Conservation (phyloP, 2,329 filamentous ascomycete species). For the Alternaria incomplexa region DNA sequence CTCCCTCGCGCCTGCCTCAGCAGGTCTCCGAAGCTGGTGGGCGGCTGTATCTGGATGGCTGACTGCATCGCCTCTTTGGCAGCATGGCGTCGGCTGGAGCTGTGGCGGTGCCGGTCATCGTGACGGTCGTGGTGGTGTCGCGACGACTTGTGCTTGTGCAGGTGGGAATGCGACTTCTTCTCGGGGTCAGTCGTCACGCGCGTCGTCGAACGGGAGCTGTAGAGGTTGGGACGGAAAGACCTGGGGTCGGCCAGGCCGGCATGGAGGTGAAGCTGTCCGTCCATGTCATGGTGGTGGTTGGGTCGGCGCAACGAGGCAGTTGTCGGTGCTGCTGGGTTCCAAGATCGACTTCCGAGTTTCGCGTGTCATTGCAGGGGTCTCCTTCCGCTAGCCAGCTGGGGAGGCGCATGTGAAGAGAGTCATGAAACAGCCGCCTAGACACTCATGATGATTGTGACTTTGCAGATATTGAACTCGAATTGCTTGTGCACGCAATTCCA, state of each 20-base stretch:
- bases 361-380: slow-evolving; percentile 17
- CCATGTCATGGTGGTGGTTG: slow-evolving; percentile 32
- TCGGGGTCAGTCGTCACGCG: slow-evolving; percentile 37
- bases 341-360: slow-evolving; percentile 7
- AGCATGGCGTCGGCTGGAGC: slow-evolving; percentile 40
- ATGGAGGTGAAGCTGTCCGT: slow-evolving; percentile 24
- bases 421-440: background rate
- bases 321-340: slow-evolving; percentile 4
- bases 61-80: slow-evolving; percentile 54
- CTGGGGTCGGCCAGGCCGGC: slow-evolving; percentile 17
- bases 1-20: slow-evolving; percentile 47
- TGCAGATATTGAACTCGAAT: background rate
- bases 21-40: slow-evolving; percentile 53
- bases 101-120: slow-evolving; percentile 35
- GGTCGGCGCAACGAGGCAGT: slow-evolving; percentile 6
- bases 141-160: slow-evolving; percentile 34
- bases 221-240: slow-evolving; percentile 31
- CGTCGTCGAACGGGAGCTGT: slow-evolving; percentile 26
- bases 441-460: background rate
- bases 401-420: slow-evolving; percentile 3
- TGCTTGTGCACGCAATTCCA: background rate
- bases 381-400: slow-evolving; percentile 4
- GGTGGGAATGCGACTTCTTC: slow-evolving; percentile 35
- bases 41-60: slow-evolving; percentile 52
- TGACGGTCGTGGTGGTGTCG: slow-evolving; percentile 39